Base-by-base conservation (phyloP, 176 grass and related monocot species). In the Raddia distichophylla region DNA sequence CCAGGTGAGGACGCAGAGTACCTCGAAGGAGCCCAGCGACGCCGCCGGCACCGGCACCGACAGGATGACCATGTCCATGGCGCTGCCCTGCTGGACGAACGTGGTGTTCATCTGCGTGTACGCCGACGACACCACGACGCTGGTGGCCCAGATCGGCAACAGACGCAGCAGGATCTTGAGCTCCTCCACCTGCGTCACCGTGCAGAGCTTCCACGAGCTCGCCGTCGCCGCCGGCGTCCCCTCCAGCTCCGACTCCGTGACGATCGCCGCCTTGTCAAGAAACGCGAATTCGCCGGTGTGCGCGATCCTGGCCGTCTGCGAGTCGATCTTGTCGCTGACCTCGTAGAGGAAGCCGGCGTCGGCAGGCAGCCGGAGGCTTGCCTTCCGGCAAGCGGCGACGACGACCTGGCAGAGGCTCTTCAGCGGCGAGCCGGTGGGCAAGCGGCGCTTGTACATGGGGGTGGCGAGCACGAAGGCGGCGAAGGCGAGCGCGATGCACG, bases 161-260 rank as follows among this genome's bases (percentile, higher is more conserved):
- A 95, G 60, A 3, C 90, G 87, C 7, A 92, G 56, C 37, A 92
- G 76, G 64, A 92, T 92, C 88, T 92, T 95, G 70, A 90, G 78
- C 82, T 97, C 89, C 87, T 97, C 94, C 14, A 97, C 91, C 90
- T 97, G 94, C 51, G 91, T 97, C 76, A 97, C 82, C 48, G 91
- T 94, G 71, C 94, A 97, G 0, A 90, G 83, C 67, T 67, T 52
- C 88, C 88, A 90, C 4, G 84, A 46, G 7, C 59, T 90, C 10
- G 64, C 47, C 17, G n/a, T 40, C 17, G n/a, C 83, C 81, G 67
- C 56, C 33, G 48, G n/a, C 9, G 50, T 57, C 52, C 80, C 83
- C 82, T 76, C 86, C 60, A 85, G 46, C 44, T 90, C 90, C 1
- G 83, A 87, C 48, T 83, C 82, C 16, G 79, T 79, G 57, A 93